Evolutionary conservation across 2,329 filamentous ascomycete genomes (phyloP), one percentile per base, ranked within the genome.

Genomic region (Chaetoscypha palmicola): DNA sequence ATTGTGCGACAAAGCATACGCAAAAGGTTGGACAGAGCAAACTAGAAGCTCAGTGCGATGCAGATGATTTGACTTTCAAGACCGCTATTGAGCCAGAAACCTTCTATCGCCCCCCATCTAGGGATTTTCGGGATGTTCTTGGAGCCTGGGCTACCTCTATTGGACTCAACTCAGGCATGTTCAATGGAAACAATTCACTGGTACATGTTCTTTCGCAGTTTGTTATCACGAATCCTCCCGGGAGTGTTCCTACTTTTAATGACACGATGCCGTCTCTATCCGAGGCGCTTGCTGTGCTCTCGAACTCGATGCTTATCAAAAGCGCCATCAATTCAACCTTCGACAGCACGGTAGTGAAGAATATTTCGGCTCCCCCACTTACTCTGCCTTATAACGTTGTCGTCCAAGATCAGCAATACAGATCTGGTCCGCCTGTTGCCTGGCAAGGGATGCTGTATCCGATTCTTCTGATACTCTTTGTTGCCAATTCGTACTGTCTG

Each of bases 401-500:
- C 4, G 33, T 46, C 4, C 43, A 46, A 38, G 41, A 32, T 3
- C 43, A 46, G 16, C 43, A 46, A 33, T 46, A 38, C 21, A 33
- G 38, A 3, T 46, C 43, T 8, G 43, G 43, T 2, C 43, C 43
- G 3, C 43, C 38, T 5, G 38, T 24, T 16, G 10, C 19, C 1
- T 46, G 43, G 43, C 38, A 41, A 21, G 43, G 23, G 10, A 46
- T 46, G 24, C 7, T 41, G 5, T 46, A 46, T 16, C 43, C 43
- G 4, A 41, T 46, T 22, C 33, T 46, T 2, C 2, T 46, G 14
- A 41, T 46, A 14, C 41, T 46, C 26, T 46, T 46, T 28, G 19
- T 30, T 16, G 24, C 32, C 5, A 41, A 46, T 46, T 28, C 12
- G 8, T 46, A 41, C 14, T 46, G 43, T 38, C 32, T 46, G 14